phyloP scores from a whole-genome alignment of 148 eudicot genomes.

The Rhododendron simsii region DNA sequence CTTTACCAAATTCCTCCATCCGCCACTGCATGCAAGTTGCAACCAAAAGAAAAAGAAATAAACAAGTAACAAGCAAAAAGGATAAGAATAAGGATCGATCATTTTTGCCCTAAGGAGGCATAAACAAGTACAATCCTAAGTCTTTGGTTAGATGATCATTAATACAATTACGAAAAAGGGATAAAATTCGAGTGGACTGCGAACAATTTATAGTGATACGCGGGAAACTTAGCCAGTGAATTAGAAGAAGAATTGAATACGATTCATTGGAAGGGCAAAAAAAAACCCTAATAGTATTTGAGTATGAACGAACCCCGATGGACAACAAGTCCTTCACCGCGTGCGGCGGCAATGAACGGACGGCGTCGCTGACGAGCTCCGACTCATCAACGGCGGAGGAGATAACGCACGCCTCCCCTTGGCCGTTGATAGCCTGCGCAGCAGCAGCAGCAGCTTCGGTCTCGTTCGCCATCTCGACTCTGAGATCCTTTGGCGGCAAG shows the following conservation, averaged over 20 bases:
- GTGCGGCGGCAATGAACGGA: conserved; percentile 36
- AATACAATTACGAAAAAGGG: neutral
- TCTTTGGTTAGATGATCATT: neutral
- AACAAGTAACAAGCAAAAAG: neutral
- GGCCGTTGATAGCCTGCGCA: conserved; percentile 7
- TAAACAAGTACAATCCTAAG: neutral
- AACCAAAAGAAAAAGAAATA: neutral
- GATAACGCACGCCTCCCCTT: conserved; percentile 6
- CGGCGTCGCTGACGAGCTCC: conserved; percentile 39
- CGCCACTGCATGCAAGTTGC: neutral
- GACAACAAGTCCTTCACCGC: conserved; percentile 55
- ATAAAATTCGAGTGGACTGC: neutral
- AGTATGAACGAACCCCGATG: conserved; percentile 29
- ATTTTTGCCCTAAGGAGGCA: neutral
- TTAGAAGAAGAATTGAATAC: neutral
- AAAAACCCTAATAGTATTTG: neutral
- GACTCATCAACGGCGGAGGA: conserved; percentile 30
- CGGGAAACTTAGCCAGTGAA: neutral
- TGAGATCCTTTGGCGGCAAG: conserved; percentile 1
- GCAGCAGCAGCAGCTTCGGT: neutral
- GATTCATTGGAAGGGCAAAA: neutral
- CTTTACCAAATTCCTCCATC: neutral
- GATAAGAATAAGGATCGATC: neutral
- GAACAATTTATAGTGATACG: neutral
- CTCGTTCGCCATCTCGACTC: conserved; percentile 15